Conservation (phyloP, 495 filamentous ascomycete species). For the Aspergillus ostianus region DNA sequence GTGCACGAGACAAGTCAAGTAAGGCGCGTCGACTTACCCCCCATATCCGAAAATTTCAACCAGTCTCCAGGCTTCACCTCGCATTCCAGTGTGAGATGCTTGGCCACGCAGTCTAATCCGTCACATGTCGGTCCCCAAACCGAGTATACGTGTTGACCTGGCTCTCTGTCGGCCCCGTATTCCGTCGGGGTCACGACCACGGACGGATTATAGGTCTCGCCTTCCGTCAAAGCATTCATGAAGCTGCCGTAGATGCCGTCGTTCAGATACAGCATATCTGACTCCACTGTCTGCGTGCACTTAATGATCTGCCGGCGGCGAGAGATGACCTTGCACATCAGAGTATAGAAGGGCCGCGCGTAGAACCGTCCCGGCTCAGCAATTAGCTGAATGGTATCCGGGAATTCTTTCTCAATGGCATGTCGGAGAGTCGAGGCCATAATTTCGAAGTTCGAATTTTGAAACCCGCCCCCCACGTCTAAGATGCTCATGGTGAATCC, state of each 20-base stretch:
- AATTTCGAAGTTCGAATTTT: slow-evolving; percentile 22
- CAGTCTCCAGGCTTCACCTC: slow-evolving; percentile 34
- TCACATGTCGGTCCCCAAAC: slow-evolving; percentile 40
- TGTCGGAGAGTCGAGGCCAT: slow-evolving; percentile 18
- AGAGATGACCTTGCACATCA: slow-evolving; percentile 30
- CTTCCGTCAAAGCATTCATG: slow-evolving; percentile 29
- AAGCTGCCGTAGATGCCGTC: slow-evolving; percentile 38
- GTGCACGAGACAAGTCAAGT: not conserved
- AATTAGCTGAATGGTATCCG: slow-evolving; percentile 19
- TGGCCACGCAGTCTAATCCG: slow-evolving; percentile 26
- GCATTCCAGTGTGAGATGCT: slow-evolving; percentile 13
- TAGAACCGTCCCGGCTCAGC: slow-evolving; percentile 36
- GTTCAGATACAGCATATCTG: slow-evolving; percentile 36
- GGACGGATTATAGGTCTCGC: slow-evolving; percentile 11
- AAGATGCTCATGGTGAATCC: slow-evolving; percentile 22
- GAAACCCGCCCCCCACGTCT: slow-evolving; percentile 36
- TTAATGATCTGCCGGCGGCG: slow-evolving; percentile 19
- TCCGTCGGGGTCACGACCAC: not conserved
- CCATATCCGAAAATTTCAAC: slow-evolving; percentile 33
- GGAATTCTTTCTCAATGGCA: slow-evolving; percentile 15
- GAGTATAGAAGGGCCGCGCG: slow-evolving; percentile 26
- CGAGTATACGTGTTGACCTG: slow-evolving; percentile 17
- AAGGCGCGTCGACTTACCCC: slow-evolving; percentile 17
- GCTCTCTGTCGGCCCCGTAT: not conserved
- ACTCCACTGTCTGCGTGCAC: slow-evolving; percentile 10